Base-by-base conservation (phyloP, 176 grass and related monocot genomes). In the Avena eriantha region DNA sequence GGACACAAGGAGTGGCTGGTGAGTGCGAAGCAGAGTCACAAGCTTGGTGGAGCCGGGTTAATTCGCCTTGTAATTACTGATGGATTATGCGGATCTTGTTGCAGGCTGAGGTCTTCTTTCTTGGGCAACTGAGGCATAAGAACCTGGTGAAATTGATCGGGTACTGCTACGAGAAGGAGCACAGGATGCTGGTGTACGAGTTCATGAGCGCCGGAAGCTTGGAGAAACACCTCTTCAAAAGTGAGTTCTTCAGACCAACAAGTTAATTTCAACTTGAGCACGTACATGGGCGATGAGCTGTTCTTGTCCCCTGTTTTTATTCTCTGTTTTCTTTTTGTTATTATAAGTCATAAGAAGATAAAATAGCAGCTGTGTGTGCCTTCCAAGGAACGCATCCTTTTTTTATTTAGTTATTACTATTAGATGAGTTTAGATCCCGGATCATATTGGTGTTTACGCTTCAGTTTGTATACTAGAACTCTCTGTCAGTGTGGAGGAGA, bases 1-100 rank as follows among this genome's bases (percentile, higher is more conserved):
- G 96, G 96, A 14, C 91, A 98, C 71, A 88, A 86, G 74, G 96
- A 98, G 84, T 98, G 96, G 96, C 93, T 95, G 91, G 96, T 98
- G 84, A 93, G 92, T 39, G 63, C 69, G 14, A 8, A 75, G 21
- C 88, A 76, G 76, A 77, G 81, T 19, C 72, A 36, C 7, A 56
- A 8, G 61, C 2, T 67, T 18, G 7, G 1, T 1, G 0, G 46
- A 16, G 7, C 12, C 1, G 0, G 57, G 10, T 69, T 15, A 10
- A 75, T 58, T 69, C 15, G 16, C 21, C 23, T 39, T 39, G 4
- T 39, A 39, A 39, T 19, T 19, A 36, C 12, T 3, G 61, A 15
- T 57, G 78, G 45, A 0, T 56, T 48, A 4, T 53, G 36, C 36
- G 36, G 36, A 39, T 39, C 36, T 64, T 73, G 33, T 11, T 26